Conservation (phyloP, 2,329 filamentous ascomycete species). For the Cladophialophora chaetospira region DNA sequence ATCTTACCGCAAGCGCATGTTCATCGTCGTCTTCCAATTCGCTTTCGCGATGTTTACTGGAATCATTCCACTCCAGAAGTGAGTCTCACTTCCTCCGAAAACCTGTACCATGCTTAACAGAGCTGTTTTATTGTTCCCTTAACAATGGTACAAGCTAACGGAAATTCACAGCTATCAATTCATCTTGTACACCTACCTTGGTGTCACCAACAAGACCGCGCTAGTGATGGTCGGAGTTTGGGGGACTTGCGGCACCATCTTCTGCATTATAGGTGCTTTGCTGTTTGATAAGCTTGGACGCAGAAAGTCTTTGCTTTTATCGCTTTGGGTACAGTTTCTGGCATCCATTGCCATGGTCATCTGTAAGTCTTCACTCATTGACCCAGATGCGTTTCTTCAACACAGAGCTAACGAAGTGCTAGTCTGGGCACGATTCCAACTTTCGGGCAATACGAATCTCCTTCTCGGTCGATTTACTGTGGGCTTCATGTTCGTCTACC, state of each 20-base stretch:
- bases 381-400: too few relatives aligned
- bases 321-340: constrained; percentile 8
- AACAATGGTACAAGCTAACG: too few relatives aligned
- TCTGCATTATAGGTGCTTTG: constrained; percentile 15
- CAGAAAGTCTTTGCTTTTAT: constrained; percentile 9
- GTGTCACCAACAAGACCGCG: constrained; percentile 7
- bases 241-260: constrained; percentile 14
- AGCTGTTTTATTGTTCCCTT: too few relatives aligned
- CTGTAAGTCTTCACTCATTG: too few relatives aligned
- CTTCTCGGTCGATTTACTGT: constrained; percentile 15
- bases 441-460: constrained; percentile 11
- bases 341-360: constrained; percentile 13
- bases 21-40: constrained; percentile 20
- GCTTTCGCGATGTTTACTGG: constrained; percentile 16
- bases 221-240: constrained; percentile 18
- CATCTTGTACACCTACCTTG: constrained; percentile 18
- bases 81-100: too few relatives aligned
- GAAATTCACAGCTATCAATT: too few relatives aligned
- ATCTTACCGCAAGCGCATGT: constrained; percentile 19
- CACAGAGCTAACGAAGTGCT: too few relatives aligned
- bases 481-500: constrained; percentile 18
- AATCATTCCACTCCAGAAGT: constrained; percentile 21
- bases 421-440: constrained; percentile 17
- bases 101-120: too few relatives aligned
- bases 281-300: constrained; percentile 16